Base-by-base conservation (phyloP, 2,329 filamentous ascomycete species). In the Talaromyces rugulosus region DNA sequence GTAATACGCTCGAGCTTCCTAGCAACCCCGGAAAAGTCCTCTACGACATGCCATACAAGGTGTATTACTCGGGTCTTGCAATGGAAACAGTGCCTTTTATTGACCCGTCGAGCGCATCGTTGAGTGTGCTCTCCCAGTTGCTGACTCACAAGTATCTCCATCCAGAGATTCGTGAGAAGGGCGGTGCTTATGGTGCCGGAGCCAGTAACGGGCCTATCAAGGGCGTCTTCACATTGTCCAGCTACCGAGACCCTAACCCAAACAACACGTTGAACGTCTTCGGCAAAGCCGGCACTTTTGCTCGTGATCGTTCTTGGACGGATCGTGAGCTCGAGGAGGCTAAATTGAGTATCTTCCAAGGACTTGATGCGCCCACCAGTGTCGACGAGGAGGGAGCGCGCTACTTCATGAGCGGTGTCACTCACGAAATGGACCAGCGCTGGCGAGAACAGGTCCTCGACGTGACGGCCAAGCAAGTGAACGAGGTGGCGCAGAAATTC, bases 101-200 rank as follows among this genome's bases (percentile, higher is more conserved):
- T 3, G 86, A 90, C 51, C 75, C 87, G 0, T 84, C 89, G 58
- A 88, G 90, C 47, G 91, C 95, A 1, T 85, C 92, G 0, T 86
- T 98, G 16, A 92, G 94, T 69, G 89, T 98, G 47, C 86, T 99
- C 27, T 88, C 93, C 12, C 92, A 97, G 74, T 86, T 99, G 18
- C 85, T 99, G 34, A 98, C 94, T 0, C 94, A 99, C 79, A 97
- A 96, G 77, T 91, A 97, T 72, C 83, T 99, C 31, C 95, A 99
- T 73, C 94, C 96, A 68, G 95, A 98, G 76, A 97, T 99, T 67
- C 90, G 95, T 60, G 95, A 99, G 74, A 98, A 98, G 77, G 95
- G 95, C 34, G 95, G 95, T 42, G 95, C 95, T 0, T 99, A 99
- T 68, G 95, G 95, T 52, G 95, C 92, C 27, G 92, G 93, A 14